Base-by-base conservation (phyloP, 208 protist species). In the Leishmania aethiopica region DNA sequence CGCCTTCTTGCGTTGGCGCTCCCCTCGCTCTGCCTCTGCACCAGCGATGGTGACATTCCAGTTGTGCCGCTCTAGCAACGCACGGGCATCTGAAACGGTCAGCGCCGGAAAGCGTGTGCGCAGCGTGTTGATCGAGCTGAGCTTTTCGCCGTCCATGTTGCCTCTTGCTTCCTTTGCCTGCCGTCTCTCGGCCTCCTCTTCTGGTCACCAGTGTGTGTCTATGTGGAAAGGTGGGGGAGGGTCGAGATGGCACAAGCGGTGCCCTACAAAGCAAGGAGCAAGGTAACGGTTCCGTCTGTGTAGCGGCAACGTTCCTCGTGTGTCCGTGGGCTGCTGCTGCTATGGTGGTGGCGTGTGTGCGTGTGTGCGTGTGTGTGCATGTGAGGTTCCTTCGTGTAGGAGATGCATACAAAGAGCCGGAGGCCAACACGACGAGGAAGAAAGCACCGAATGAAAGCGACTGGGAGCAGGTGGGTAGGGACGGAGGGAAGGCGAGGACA, bases 31-130 rank as follows among this genome's bases (percentile, higher is more conserved):
- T 5, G 88, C 87, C 25, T 83, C 82, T 32, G 83, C 80, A 11
- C 77, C 66, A 22, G 85, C 89, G 35, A 86, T 76, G 51, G 80
- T 81, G 77, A 82, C 71, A 64, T 91, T 93, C 79, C 85, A 91
- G 79, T 85, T 78, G 73, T 85, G 75, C 55, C 57, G 76, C 59
- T 90, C 81, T 13, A 90, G 51, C 62, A 92, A 53, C 35, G 74
- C 42, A 25, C 86, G 81, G 49, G 81, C 83, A 5, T 92, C 89
- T 1, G 84, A 85, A 35, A 89, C 66, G 22, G 79, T 78, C 45
- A 90, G 67, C 57, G 80, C 83, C 0, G 88, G 86, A 32, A 92
- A 92, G 67, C 80, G 84, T 11, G 80, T 73, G 22, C 87, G 85
- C 78, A 91, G 67, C 81, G 84, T 67, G 49, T 86, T 82, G 60